Evolutionary conservation across 352 stramenopile species (phyloP), one percentile per base, ranked within the genome.

Genomic region (Pythium periplocum): DNA sequence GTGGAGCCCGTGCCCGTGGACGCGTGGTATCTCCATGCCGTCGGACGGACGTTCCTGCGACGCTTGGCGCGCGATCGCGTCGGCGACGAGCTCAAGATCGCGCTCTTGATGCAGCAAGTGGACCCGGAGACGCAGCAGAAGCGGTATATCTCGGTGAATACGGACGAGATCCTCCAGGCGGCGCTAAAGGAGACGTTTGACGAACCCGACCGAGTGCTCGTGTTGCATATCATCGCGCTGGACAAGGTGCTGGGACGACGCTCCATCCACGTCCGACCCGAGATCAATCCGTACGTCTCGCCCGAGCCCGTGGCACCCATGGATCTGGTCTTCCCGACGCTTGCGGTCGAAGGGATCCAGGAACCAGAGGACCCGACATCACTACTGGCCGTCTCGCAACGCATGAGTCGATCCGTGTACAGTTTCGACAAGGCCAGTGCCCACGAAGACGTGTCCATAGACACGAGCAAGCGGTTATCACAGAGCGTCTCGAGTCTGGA

Each of bases 231-330:
- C 37, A 78, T 93, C 53, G 73, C 81, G 40, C 66, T 93, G 37
- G 62, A 66, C 17, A 75, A 82, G 32, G 78, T 90, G 40, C 51
- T 36, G 0, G 70, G 64, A 10, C 62, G 71, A 54, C 77, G 75
- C 54, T 63, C 64, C 32, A 88, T 93, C 55, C 75, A 90, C 56
- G 78, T 93, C 48, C 79, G 73, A 1, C 79, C 75, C 0, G 79
- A 90, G 50, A 78, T 83, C 57, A 86, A 90, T 64, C 78, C 79
- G 35, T 88, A 90, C 59, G 78, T 93, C 32, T 93, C 83, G n/a
- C 83, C 83, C 0, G 80, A 88, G 54, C 82, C 82, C 0, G 77
- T 92, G 9, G 57, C 71, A 44, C 71, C 77, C 7, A 64, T 92
- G 56, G 77, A 57, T 0, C 56, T 90, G 34, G 82, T 92, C 39